Evolutionary conservation across 129 eudicot genomes (phyloP).

Genomic region (Pseudognaphalium luteoalbum): DNA sequence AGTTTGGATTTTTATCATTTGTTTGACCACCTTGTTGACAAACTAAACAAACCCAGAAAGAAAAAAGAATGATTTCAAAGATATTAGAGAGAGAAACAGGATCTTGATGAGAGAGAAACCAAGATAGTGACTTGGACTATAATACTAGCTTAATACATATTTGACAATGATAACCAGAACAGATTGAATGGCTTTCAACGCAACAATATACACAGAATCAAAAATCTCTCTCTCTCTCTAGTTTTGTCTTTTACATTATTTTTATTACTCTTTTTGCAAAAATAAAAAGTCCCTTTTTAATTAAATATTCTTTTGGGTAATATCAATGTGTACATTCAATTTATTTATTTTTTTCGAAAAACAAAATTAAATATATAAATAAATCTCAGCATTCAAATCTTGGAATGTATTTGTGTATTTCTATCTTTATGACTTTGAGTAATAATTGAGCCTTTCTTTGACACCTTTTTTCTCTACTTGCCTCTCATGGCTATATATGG

Average conservation of each 20-base stretch:
- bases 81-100: slow-evolving; percentile 39
- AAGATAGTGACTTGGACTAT: slow-evolving; percentile 50
- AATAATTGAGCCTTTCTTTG: slow-evolving; percentile 36
- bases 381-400: too few relatives aligned
- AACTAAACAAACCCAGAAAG: slow-evolving; percentile 40
- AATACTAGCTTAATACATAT: slow-evolving; percentile 39
- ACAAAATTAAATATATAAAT: too few relatives aligned
- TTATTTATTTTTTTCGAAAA: too few relatives aligned
- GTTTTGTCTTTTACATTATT: slow-evolving; percentile 38
- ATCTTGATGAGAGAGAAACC: slow-evolving; percentile 36
- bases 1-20: slow-evolving; percentile 35
- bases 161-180: slow-evolving; percentile 74
- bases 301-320: slow-evolving; percentile 44
- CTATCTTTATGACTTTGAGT: slow-evolving; percentile 20
- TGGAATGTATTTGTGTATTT: slow-evolving; percentile 23
- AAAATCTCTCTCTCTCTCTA: slow-evolving; percentile 25
- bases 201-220: slow-evolving; percentile 52
- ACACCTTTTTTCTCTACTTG: slow-evolving; percentile 5
- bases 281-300: slow-evolving; percentile 43
- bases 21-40: slow-evolving; percentile 34
- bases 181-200: slow-evolving; percentile 64
- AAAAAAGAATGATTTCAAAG: slow-evolving; percentile 28
- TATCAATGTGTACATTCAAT: slow-evolving; percentile 31
- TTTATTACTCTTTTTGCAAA: slow-evolving; percentile 29
- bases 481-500: slow-evolving; percentile 35